Base-by-base conservation (phyloP, 306 rosid genomes). In the Sechiopsis laciniata region DNA sequence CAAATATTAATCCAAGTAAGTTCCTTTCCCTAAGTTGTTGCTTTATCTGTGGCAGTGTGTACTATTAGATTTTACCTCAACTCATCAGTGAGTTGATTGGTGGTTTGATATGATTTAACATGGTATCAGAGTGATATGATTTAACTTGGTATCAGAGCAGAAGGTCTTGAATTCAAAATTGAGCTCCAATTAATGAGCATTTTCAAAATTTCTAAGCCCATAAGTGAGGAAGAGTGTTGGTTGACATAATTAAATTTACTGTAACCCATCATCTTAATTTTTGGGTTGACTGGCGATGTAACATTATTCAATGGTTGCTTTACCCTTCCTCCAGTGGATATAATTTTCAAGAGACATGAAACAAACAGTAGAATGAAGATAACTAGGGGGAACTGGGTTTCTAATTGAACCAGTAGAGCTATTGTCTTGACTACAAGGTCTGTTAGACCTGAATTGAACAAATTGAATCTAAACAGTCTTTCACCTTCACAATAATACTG, bases 1-100 rank as follows among this genome's bases (percentile, higher is more conserved):
- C 91, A 63, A 60, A 81, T 0, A 64, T 57, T 48, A 91, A 92
- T 82, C 98, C 98, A 5, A 92, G 98, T 90, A 87, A 85, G 95
- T 85, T 65, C 61, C 62, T 57, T 45, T 68, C 78, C 71, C 37
- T 29, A 46, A 11, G 22, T n/a, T 83, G 50, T 62, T 76, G 53
- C 74, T 62, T 74, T 46, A 66, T 17, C 13, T 62, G 21, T 10
- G 5, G 10, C 32, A 13, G 56, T 10, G 62, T 56, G 62, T 20
- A 56, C 3, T 1, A 29, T 29, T 29, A 29, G 3, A 29, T 29
- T 29, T 29, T n/a, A 29, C 32, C 32, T 1, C 32, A 29, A 29
- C 32, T 3, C 32, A 29, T 29, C 32, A 1, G 32, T 29, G 32
- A 3, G 32, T 29, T 29, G 32, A 29, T 29, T 29, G 32, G 32